Evolutionary conservation across 2,329 filamentous ascomycete genomes (phyloP).

Genomic region (Neoarthrinium moseri): DNA sequence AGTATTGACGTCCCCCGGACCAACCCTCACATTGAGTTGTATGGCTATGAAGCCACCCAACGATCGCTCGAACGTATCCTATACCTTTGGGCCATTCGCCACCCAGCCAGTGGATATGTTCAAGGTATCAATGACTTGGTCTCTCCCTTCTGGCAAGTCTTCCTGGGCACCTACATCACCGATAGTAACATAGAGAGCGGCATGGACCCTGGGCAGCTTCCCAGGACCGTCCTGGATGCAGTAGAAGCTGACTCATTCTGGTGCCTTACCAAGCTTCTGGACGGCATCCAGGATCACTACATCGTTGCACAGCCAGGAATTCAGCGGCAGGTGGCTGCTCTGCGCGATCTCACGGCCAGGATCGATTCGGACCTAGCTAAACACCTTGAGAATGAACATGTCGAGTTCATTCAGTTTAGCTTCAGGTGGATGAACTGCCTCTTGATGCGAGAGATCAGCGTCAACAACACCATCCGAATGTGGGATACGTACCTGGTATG

Average conservation of each 20-base stretch:
- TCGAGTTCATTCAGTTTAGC: slow-evolving; percentile 99
- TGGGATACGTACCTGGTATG: slow-evolving; percentile 98
- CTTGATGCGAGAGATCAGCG: slow-evolving; percentile 94
- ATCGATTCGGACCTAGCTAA: slow-evolving; percentile 84
- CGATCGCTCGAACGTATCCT: slow-evolving; percentile 90
- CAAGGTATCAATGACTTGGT: slow-evolving; percentile 98
- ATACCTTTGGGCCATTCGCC: slow-evolving; percentile 96
- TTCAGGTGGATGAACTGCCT: slow-evolving; percentile 99
- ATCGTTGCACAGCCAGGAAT: slow-evolving; percentile 98
- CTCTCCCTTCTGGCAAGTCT: slow-evolving; percentile 97
- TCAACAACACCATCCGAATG: slow-evolving; percentile 96
- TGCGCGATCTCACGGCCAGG: slow-evolving; percentile 85
- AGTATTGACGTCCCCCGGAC: slow-evolving; percentile 97
- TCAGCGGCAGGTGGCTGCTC: slow-evolving; percentile 83
- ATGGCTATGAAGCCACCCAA: slow-evolving; percentile 94
- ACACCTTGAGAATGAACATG: slow-evolving; percentile 84
- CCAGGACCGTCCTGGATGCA: slow-evolving; percentile 85
- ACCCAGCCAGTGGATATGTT: slow-evolving; percentile 95
- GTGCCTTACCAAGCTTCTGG: slow-evolving; percentile 96
- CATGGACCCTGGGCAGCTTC: slow-evolving; percentile 95
- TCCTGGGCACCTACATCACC: slow-evolving; percentile 92
- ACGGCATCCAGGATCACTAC: slow-evolving; percentile 98
- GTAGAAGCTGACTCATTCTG: slow-evolving; percentile 98
- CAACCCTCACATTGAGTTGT: slow-evolving; percentile 92
- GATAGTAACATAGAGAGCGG: slow-evolving; percentile 87